phyloP scores from a whole-genome alignment of 75 land plant genomes.

The Picea glauca region DNA sequence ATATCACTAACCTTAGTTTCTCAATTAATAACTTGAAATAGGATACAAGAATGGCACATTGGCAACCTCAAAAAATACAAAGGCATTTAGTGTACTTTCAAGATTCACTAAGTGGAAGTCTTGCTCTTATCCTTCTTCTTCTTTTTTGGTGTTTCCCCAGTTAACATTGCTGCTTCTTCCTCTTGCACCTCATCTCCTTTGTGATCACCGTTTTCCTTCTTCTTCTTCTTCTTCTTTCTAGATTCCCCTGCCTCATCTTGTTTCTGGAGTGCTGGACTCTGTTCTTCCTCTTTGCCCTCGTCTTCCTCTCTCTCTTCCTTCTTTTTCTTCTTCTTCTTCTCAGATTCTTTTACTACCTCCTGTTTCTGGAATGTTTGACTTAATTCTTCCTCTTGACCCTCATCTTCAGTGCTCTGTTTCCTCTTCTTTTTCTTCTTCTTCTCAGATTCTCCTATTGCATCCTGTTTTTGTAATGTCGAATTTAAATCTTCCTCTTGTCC shows the following conservation, averaged over 20 bases:
- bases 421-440: constrained; percentile 26
- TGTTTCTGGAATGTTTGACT: constrained; percentile 4
- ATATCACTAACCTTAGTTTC: too few relatives aligned
- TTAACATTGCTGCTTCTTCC: constrained; percentile 23
- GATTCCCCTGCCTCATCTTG: constrained; percentile 3
- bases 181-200: constrained; percentile 19
- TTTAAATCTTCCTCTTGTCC: constrained; percentile 9
- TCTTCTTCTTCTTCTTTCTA: not conserved
- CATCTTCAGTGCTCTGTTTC: constrained; percentile 12
- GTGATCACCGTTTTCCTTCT: constrained; percentile 11
- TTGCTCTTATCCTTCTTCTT: constrained; percentile 33
- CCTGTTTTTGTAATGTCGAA: not conserved
- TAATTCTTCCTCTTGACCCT: constrained; percentile 3
- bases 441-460: constrained; percentile 14
- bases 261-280: constrained; percentile 23
- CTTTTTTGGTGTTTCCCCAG: constrained; percentile 27
- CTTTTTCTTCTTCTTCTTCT: constrained; percentile 32
- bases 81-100: too few relatives aligned
- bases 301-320: constrained; percentile 2
- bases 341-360: constrained; percentile 11
- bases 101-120: too few relatives aligned
- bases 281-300: constrained; percentile 17
- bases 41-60: too few relatives aligned
- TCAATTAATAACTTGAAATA: too few relatives aligned
- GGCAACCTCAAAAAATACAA: too few relatives aligned